These are phyloP conservation scores for Globisporangium acanthophoron DNA, from an alignment of 352 stramenopile genomes.

Conservation along the genomic window DNA sequence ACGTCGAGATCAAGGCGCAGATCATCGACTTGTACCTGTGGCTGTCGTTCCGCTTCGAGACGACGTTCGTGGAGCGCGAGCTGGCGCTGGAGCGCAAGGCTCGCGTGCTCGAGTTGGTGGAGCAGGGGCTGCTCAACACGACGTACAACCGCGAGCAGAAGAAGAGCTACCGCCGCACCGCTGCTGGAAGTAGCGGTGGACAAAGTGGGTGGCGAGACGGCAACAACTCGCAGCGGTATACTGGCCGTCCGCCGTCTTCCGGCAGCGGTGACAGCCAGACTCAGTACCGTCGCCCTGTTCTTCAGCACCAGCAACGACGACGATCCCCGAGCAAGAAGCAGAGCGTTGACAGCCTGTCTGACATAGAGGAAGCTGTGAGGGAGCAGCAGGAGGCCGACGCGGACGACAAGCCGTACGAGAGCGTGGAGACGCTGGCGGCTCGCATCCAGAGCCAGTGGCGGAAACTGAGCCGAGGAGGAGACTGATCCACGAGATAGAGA, in stretches of 20 bases:
- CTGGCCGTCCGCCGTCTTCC: neutral
- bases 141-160: conserved; percentile 59
- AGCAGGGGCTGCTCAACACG: conserved; percentile 69
- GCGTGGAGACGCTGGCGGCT: conserved; percentile 1
- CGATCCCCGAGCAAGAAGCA: neutral
- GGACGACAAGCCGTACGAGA: neutral
- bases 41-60: conserved; percentile 89
- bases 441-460: conserved; percentile 11
- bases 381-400: neutral
- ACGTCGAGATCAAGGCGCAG: conserved; percentile 89
- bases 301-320: neutral
- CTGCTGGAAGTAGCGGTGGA: neutral
- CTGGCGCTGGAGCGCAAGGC: conserved; percentile 61
- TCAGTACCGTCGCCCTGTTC: neutral
- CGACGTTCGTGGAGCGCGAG: conserved; percentile 74
- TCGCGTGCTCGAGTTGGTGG: conserved; percentile 58
- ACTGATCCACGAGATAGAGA: neutral
- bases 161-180: conserved; percentile 17
- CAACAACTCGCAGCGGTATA: neutral
- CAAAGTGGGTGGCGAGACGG: neutral
- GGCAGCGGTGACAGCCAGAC: neutral
- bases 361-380: neutral
- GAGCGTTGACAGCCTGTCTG: neutral
- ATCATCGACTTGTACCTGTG: conserved; percentile 94
- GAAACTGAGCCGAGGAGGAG: conserved; percentile 4